Evolutionary conservation across 352 stramenopile genomes (phyloP).

Genomic region (Pythium myriotylum): DNA sequence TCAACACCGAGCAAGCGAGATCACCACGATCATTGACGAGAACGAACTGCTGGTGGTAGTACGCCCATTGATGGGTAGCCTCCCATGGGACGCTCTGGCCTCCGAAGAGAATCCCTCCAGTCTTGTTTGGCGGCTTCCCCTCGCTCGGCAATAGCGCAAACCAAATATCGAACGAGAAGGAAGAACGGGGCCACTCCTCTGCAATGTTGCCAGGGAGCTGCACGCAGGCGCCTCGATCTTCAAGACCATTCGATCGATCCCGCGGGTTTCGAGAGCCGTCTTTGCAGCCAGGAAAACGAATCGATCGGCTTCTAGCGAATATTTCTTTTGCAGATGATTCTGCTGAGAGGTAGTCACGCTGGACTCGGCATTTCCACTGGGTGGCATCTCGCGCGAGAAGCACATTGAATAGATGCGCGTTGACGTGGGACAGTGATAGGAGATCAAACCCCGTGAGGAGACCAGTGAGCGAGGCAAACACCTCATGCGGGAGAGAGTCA

Average conservation of each 20-base stretch:
- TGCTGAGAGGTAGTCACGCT: too few species aligned
- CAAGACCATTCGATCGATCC: not conserved
- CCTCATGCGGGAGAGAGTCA: too few species aligned
- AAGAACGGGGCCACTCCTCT: not conserved
- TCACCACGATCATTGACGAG: conserved; percentile 35
- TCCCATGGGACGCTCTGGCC: not conserved
- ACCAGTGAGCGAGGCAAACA: too few species aligned
- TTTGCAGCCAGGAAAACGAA: too few species aligned
- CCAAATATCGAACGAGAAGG: conserved; percentile 41
- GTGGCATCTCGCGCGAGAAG: too few species aligned
- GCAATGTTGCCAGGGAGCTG: not conserved
- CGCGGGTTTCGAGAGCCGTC: not conserved
- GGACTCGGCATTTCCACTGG: too few species aligned
- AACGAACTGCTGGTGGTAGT: conserved; percentile 40
- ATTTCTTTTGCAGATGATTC: too few species aligned
- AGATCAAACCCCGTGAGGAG: too few species aligned
- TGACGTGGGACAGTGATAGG: too few species aligned
- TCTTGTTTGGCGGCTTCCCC: not conserved
- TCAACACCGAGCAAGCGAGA: conserved; percentile 42
- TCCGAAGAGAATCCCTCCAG: conserved; percentile 34
- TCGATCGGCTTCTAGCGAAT: too few species aligned
- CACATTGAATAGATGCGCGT: too few species aligned
- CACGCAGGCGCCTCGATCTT: not conserved
- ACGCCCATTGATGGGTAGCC: conserved; percentile 19
- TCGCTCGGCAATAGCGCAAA: conserved; percentile 13